phyloP scores from a whole-genome alignment of 148 eudicot genomes.

The Chenopodium album region DNA sequence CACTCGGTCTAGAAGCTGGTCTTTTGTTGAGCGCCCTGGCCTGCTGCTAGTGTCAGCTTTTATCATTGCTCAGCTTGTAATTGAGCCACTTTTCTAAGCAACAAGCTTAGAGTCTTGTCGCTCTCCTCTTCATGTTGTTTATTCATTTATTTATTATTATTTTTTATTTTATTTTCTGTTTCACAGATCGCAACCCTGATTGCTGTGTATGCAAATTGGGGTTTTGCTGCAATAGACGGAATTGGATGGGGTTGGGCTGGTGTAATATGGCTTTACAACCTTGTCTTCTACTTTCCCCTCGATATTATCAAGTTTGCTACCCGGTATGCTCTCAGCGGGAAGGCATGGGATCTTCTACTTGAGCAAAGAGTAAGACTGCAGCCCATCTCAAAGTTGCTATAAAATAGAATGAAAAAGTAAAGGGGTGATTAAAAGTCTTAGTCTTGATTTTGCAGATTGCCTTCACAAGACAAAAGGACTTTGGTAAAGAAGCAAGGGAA shows the following conservation, averaged over 20 bases:
- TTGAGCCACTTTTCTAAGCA: background rate
- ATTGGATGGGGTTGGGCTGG: slow-evolving; percentile 60
- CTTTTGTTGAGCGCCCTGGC: slow-evolving; percentile 43
- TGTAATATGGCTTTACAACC: slow-evolving; percentile 43
- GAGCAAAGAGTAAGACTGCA: slow-evolving; percentile 41
- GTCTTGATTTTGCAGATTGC: slow-evolving; percentile 28
- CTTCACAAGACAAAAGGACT: slow-evolving; percentile 42
- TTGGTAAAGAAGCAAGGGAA: slow-evolving; percentile 43
- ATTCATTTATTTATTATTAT: background rate
- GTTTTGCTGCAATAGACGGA: slow-evolving; percentile 45
- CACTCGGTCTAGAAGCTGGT: slow-evolving; percentile 43
- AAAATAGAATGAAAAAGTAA: background rate
- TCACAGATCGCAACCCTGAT: slow-evolving; percentile 45
- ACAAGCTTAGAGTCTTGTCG: background rate
- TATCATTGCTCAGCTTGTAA: slow-evolving; percentile 45
- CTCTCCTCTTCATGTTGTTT: background rate
- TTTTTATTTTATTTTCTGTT: background rate
- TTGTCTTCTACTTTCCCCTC: slow-evolving; percentile 38
- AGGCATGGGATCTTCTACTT: slow-evolving; percentile 47
- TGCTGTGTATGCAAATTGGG: slow-evolving; percentile 50
- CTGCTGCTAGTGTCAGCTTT: slow-evolving; percentile 36
- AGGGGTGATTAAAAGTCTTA: background rate
- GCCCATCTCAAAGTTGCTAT: background rate
- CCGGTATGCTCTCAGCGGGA: slow-evolving; percentile 44
- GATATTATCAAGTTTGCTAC: slow-evolving; percentile 39